Base-by-base conservation (phyloP, 1,284 basidiomycete species). In the Acaromyces ingoldii region DNA sequence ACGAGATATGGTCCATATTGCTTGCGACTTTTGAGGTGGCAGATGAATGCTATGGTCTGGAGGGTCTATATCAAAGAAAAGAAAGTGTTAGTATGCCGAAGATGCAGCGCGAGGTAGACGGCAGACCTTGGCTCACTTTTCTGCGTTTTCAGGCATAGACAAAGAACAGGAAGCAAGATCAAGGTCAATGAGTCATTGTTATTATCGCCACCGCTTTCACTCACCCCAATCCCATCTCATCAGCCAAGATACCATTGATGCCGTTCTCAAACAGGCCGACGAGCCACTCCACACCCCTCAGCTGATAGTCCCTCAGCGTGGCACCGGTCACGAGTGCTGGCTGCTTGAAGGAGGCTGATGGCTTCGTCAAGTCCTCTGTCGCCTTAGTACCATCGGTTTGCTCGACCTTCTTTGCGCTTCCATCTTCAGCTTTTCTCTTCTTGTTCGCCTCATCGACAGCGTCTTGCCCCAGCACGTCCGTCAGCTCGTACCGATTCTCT, bases 221-320 rank as follows among this genome's bases (percentile, higher is more conserved):
- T n/a, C n/a, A n/a, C n/a, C 71, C 91, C 0, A 95, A 79, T 30
- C 91, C 91, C 91, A 96, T 96, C 74, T 96, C 88, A 64, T 91
- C 88, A 37, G 88, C 63, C 28, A 97, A 76, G 53, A 96, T 96
- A 2, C 93, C 92, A 33, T 91, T 92, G 46, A 96, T 85, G 2
- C 93, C 91, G 65, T 93, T 95, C 77, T 90, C 85, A 76, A 91
- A 90, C 9, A 98, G 78, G 29, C 85, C 85, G 4, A 88, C 86
- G 86, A 98, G 90, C 93, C 93, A 98, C 60, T 93, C 88, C 13
- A 97, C 83, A 4, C 93, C 93, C 47, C 91, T 89, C 1, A 97
- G 81, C 75, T 98, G 93, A 72, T 97, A 97, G 41, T 87, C 83
- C 66, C 91, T 88, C 60, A 96, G 76, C 45, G 79, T 86, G 1